These are phyloP conservation scores for Boletus bicolor DNA, from an alignment of 768 basidiomycete genomes.

Conservation along the genomic window DNA sequence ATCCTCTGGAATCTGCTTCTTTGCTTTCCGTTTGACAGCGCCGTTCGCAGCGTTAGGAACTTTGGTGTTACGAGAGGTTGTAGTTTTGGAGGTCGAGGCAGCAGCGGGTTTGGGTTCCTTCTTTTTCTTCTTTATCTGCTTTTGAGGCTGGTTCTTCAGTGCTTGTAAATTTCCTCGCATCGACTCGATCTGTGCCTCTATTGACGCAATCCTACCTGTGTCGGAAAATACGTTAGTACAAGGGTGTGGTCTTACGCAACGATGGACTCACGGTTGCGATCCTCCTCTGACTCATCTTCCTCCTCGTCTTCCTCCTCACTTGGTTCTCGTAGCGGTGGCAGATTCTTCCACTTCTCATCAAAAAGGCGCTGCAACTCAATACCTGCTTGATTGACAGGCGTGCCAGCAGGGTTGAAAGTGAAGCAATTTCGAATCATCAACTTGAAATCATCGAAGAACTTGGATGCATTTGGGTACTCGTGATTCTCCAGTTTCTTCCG, in stretches of 20 bases:
- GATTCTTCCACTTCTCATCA: constrained; percentile 84
- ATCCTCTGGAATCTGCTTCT: constrained; percentile 70
- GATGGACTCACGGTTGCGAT: constrained; percentile 56
- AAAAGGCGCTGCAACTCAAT: constrained; percentile 83
- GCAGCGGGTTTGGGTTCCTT: constrained; percentile 56
- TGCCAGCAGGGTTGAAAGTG: constrained; percentile 85
- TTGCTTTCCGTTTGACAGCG: constrained; percentile 55
- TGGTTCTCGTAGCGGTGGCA: constrained; percentile 59
- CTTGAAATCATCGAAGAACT: constrained; percentile 89
- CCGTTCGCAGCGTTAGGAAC: constrained; percentile 35
- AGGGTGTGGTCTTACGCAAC: background rate
- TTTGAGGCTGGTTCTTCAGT: constrained; percentile 53
- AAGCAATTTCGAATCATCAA: constrained; percentile 95
- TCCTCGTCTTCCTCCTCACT: constrained; percentile 63
- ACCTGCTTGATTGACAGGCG: constrained; percentile 84
- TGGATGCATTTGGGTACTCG: constrained; percentile 73
- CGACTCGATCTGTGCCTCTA: constrained; percentile 80
- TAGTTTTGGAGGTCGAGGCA: constrained; percentile 63
- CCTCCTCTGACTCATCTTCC: constrained; percentile 64
- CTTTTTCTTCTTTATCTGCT: constrained; percentile 71
- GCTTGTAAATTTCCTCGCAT: constrained; percentile 68
- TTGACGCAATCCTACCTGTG: constrained; percentile 66
- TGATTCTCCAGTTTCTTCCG: constrained; percentile 74
- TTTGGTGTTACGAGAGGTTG: constrained; percentile 47
- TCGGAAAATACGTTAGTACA: constrained; percentile 11